Base-by-base conservation (phyloP, 495 filamentous ascomycete species). In the Aspergillus conjunctus region DNA sequence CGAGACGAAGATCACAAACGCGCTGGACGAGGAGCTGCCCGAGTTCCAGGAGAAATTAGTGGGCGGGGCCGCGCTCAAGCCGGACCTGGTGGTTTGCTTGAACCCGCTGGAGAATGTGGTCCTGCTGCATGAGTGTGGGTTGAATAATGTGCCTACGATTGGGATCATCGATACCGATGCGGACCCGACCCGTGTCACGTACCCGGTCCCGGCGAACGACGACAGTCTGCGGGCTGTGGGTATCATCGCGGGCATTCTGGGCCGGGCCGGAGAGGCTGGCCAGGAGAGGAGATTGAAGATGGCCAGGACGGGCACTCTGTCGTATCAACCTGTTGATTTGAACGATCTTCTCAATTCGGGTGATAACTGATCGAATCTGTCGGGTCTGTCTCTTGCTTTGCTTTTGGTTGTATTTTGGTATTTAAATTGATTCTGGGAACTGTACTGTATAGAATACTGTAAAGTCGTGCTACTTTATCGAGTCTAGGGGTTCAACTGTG, bases 131-230 rank as follows among this genome's bases (percentile, higher is more conserved):
- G 94, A 99, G 77, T 97, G 93, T 70, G 91, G 87, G 4, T 66
- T 91, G 59, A 88, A 90, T 66, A 90, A 87, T 69, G 88, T 99
- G 55, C 94, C 94, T 9, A 99, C 95, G 0, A 92, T 99, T 68
- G 94, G 92, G 18, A 79, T 99, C 44, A 87, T 98, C 53, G 94
- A 99, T 78, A 97, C 94, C 0, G 88, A 99, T 75, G 86, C 89
- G 7, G 86, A 99, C 75, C 91, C 94, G 4, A 91, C 90, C 1
- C 91, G 91, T 81, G 91, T 98, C 32, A 99, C 94, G 7, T 99
- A 99, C 73, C 90, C 91, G 3, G 97, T 99, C 64, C 94, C 94
- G 6, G 89, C 91, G 18, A 99, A 99, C 70, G 94, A 99, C 68
- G 94, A 99, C 74, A 95, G 91, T 85, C 66, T 97, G 64, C 87